phyloP scores from a whole-genome alignment of 305 asterid genomes.

The Caryopteris hybrid region DNA sequence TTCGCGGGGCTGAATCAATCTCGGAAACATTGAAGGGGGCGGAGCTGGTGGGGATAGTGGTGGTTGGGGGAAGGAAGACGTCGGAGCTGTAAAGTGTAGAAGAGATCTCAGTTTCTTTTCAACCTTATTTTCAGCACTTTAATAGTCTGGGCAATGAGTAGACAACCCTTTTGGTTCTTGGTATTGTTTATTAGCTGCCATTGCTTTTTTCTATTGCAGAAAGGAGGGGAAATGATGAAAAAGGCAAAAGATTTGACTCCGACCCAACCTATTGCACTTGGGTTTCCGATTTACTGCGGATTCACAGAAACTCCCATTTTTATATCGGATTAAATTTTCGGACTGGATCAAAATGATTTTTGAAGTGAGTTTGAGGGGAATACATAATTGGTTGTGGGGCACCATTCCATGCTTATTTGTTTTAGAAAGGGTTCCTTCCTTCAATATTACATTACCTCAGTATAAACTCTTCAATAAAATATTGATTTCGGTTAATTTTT shows the following conservation, averaged over 20 bases:
- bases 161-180: slow-evolving; percentile 20
- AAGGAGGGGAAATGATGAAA: slow-evolving; percentile 22
- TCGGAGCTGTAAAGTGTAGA: slow-evolving; percentile 13
- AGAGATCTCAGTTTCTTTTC: slow-evolving; percentile 24
- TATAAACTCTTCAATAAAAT: no score
- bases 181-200: slow-evolving; percentile 33
- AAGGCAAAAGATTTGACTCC: slow-evolving; percentile 24
- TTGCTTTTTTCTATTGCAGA: slow-evolving; percentile 23
- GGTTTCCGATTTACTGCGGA: not conserved
- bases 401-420: no score
- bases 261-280: slow-evolving; percentile 6
- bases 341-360: no score
- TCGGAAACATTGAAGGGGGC: slow-evolving; percentile 36
- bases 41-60: not conserved
- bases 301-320: no score
- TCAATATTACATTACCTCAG: no score
- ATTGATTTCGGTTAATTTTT: no score
- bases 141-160: slow-evolving; percentile 25
- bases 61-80: not conserved
- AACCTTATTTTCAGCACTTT: not conserved
- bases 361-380: no score
- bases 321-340: no score
- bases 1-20: slow-evolving; percentile 53
- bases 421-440: no score
- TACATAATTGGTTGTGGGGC: no score